Percentiles rank a stretch among this genome's conserved stretches.
Evolutionary conservation across 2,329 filamentous ascomycete genomes (phyloP).

Genomic region (Talaromyces islandicus): DNA sequence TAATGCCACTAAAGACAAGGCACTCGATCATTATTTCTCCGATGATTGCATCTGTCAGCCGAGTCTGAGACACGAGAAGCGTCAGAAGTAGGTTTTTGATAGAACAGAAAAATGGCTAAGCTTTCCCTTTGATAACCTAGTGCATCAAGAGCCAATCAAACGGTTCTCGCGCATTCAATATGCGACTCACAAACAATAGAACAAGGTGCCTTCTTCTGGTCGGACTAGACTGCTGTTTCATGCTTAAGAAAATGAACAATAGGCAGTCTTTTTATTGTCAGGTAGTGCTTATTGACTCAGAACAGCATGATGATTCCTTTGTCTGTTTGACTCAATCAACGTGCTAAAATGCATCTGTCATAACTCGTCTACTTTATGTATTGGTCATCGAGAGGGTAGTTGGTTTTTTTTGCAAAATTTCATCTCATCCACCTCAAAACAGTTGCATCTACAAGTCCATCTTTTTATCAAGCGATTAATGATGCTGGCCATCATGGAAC

Average conservation of each 20-base stretch:
- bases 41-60: neutral
- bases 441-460: neutral
- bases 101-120: neutral
- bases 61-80: neutral
- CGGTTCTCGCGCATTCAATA: neutral
- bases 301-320: neutral
- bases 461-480: neutral
- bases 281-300: neutral
- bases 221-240: neutral
- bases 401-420: neutral
- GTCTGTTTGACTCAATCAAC: neutral
- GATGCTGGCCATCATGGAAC: constrained; percentile 10
- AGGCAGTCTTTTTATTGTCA: neutral
- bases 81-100: neutral
- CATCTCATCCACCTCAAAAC: neutral
- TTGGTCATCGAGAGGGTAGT: neutral
- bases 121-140: neutral
- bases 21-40: neutral
- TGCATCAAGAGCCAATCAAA: neutral
- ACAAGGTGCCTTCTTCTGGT: neutral
- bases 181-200: neutral
- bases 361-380: neutral
- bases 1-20: neutral
- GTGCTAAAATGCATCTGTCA: neutral
- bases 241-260: neutral